Conservation (phyloP, 2,329 filamentous ascomycete genomes). For the Cordyceps militaris region DNA sequence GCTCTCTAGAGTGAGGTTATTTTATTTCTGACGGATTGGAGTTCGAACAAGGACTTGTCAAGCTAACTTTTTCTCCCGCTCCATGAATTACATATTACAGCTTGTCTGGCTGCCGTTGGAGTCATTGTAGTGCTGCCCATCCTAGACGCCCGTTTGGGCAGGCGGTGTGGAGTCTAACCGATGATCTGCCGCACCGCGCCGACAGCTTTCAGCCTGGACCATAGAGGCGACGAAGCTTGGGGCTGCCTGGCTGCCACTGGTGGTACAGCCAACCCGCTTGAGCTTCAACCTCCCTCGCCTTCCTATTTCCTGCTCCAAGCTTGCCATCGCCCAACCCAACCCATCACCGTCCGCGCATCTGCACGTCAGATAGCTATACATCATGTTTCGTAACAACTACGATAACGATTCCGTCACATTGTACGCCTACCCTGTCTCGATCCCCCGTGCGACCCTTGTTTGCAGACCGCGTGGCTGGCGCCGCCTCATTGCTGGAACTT, state of each 20-base stretch:
- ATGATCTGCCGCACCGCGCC: constrained; percentile 11
- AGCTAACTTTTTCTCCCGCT: too few relatives aligned
- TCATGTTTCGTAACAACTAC: constrained; percentile 99
- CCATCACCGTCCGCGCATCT: constrained; percentile 2
- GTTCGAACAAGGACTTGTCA: too few relatives aligned
- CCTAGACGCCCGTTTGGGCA: constrained; percentile 13
- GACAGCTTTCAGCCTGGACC: constrained; percentile 10
- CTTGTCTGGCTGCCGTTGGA: too few relatives aligned
- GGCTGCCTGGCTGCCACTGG: constrained; percentile 15
- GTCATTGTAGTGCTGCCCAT: too few relatives aligned
- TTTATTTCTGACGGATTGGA: too few relatives aligned
- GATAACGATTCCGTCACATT: constrained; percentile 99
- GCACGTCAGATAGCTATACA: constrained; percentile 30
- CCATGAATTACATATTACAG: too few relatives aligned
- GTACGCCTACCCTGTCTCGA: constrained; percentile 46
- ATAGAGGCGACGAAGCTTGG: constrained; percentile 20
- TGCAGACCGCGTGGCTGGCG: constrained; percentile 6
- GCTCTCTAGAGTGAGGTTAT: neutral
- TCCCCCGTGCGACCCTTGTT: constrained; percentile 12
- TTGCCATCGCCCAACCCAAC: neutral
- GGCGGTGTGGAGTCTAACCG: constrained; percentile 17
- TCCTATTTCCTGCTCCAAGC: neutral
- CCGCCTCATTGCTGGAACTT: constrained; percentile 15
- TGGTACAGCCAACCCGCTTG: constrained; percentile 12
- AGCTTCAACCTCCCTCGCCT: constrained; percentile 2